Base-by-base conservation (phyloP, 345 rosid species). In the Hirschfeldia incana region DNA sequence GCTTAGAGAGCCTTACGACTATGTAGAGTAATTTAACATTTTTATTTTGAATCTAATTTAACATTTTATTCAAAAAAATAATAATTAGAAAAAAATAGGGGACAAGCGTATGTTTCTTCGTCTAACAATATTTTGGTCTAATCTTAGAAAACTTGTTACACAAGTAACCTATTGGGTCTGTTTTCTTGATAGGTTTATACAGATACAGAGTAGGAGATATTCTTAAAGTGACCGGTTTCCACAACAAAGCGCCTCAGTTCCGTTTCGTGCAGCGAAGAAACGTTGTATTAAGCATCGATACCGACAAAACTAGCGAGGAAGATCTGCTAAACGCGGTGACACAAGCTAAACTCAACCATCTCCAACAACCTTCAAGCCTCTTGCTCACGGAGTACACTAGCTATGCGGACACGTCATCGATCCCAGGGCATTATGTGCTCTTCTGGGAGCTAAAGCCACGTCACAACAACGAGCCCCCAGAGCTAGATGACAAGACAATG, bases 201-300 rank as follows among this genome's bases (percentile, higher is more conserved):
- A 84, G 98, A 73, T 94, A 92, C 85, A 85, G 97, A 84, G 97
- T 92, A 2, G 98, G 97, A 1, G 98, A 94, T 84, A 88, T 94
- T 77, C 88, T 92, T 13, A 92, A 78, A 90, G 97, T 89, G 53
- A 85, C 97, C 0, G 94, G 92, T 9, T 94, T 92, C 87, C 73
- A 92, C 85, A 89, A 92, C 84, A 88, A 84, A 9, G 97, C 97
- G 6, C 97, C 98, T 28, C 97, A 92, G 26, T 94, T 94, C 78
- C 87, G 92, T 29, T 94, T 94, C 39, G 91, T 94, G 67, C 89
- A 89, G 29, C 34, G 98, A 81, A 79, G 90, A 83, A 94, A 94
- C 66, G 97, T 92, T 11, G 89, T 94, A 32, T 62, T 94, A 73
- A 92, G 97, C 88, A 85, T 94, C 0, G 98, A 94, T 75, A 88